Evolutionary conservation across 805 yeast genomes (phyloP), one percentile per base, ranked within the genome.

Genomic region (Spathaspora gorwiae): DNA sequence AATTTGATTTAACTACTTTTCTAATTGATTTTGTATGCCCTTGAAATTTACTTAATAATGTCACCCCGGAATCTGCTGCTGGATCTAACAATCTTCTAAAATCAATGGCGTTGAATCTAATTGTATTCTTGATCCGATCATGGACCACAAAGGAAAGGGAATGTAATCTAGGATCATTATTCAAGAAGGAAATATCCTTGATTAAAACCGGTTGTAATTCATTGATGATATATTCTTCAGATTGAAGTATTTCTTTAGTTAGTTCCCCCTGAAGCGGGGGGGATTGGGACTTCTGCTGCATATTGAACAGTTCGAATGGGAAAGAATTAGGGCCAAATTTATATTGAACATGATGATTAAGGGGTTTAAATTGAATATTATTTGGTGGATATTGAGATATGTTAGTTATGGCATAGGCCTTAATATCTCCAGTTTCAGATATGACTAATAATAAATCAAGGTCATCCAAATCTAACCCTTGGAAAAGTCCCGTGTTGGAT

Each of bases 11-110:
- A 13, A 79, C 67, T 3, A 90, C 61, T 40, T 72, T 75, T 52
- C 78, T 80, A 19, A 90, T 81, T 0, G 96, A 87, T 57, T 90
- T 90, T 45, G 80, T 77, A 58, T 90, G 97, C 1, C 98, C 98
- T 1, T 95, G 88, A 44, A 84, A 78, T 52, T 84, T 82, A 50
- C 81, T 56, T 2, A 55, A 35, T 15, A 70, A 53, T 9, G 39
- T 43, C 4, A 59, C 45, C 1, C 55, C 57, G 10, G 52, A 35
- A 2, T 40, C 35, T n/a, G 35, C 11, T 12, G 39, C 31, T 2
- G 52, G 41, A 24, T 26, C 31, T 5, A 43, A 11, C 0, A 54
- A 11, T 6, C 40, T 33, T 6, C 42, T 19, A 31, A 61, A 53
- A 26, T 51, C 45, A 9, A 66, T 44, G 2, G 50, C 47, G 32